Evolutionary conservation across 192 early-diverging fungal species (phyloP).

Genomic region (Coemansia guatemalensis): DNA sequence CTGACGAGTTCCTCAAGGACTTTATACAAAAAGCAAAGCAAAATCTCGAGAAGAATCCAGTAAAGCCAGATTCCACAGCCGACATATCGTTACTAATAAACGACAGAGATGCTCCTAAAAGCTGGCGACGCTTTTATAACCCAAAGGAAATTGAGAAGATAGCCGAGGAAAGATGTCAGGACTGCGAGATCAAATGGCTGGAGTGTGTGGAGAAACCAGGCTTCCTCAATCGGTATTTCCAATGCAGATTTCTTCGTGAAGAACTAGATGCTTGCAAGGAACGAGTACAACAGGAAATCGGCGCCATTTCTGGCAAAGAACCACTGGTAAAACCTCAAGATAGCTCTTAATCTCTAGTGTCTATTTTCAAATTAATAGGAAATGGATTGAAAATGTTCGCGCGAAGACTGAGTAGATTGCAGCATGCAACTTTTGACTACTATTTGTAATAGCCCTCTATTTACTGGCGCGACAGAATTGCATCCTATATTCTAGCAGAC

Average conservation of each 20-base stretch:
- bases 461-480: not conserved
- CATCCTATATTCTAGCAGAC: conserved; percentile 16
- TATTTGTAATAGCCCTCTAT: not conserved
- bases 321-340: not conserved
- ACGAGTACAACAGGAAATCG: conserved; percentile 15
- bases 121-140: conserved; percentile 38
- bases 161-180: conserved; percentile 35
- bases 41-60: conserved; percentile 24
- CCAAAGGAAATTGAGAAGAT: conserved; percentile 37
- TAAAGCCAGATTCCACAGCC: conserved; percentile 22
- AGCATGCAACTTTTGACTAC: not conserved
- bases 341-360: not conserved
- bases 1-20: conserved; percentile 38
- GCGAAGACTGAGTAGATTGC: not conserved
- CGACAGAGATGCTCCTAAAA: conserved; percentile 30
- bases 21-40: conserved; percentile 35
- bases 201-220: conserved; percentile 30
- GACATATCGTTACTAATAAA: conserved; percentile 19
- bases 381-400: not conserved
- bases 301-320: conserved; percentile 18
- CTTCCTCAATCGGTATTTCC: conserved; percentile 21
- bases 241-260: conserved; percentile 19
- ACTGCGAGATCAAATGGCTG: conserved; percentile 37
- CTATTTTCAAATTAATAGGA: not conserved
- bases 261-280: conserved; percentile 32